A percentile compares a stretch with the other conserved stretches of the same genome.
Conservation (phyloP, 768 basidiomycete genomes). For the Mycena galericulata region DNA sequence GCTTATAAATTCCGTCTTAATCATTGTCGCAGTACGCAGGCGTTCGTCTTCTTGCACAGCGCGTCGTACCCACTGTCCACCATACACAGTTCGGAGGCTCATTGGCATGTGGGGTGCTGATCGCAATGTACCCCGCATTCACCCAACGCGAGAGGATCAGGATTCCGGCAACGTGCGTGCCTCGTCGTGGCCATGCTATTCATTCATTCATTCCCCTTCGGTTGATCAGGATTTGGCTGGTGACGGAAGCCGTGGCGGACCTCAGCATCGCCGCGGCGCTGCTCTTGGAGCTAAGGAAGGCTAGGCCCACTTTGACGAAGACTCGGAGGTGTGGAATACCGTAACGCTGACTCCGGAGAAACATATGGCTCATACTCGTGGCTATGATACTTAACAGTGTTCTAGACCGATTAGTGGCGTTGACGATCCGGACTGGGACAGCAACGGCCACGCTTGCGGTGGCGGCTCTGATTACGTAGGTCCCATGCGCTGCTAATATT, state of each 20-base stretch:
- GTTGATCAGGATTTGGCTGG: constrained; percentile 18
- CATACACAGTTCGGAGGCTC: constrained; percentile 17
- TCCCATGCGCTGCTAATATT: constrained; percentile 1
- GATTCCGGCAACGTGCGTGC: constrained; percentile 23
- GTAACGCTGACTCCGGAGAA: constrained; percentile 1
- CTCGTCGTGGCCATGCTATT: constrained; percentile 11
- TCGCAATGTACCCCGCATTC: constrained; percentile 14
- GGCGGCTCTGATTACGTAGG: constrained; percentile 15
- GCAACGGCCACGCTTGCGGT: constrained; percentile 19
- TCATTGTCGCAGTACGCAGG: constrained; percentile 19
- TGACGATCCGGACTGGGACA: constrained; percentile 23
- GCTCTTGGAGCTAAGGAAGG: constrained; percentile 22
- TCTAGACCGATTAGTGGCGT: constrained; percentile 16
- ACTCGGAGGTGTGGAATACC: constrained; percentile 17
- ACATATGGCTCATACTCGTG: constrained; percentile 13
- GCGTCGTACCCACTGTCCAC: constrained; percentile 11
- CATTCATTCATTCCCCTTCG: constrained; percentile 7
- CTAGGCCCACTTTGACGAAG: constrained; percentile 1
- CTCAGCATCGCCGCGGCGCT: constrained; percentile 21
- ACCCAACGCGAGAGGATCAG: constrained; percentile 10
- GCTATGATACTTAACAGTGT: constrained; percentile 3
- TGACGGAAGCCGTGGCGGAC: constrained; percentile 13
- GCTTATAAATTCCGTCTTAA: constrained; percentile 13
- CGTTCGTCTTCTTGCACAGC: constrained; percentile 6
- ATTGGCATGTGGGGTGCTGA: constrained; percentile 9